phyloP scores from a whole-genome alignment of 2,329 filamentous ascomycete genomes.

The Nothophoma quercina region DNA sequence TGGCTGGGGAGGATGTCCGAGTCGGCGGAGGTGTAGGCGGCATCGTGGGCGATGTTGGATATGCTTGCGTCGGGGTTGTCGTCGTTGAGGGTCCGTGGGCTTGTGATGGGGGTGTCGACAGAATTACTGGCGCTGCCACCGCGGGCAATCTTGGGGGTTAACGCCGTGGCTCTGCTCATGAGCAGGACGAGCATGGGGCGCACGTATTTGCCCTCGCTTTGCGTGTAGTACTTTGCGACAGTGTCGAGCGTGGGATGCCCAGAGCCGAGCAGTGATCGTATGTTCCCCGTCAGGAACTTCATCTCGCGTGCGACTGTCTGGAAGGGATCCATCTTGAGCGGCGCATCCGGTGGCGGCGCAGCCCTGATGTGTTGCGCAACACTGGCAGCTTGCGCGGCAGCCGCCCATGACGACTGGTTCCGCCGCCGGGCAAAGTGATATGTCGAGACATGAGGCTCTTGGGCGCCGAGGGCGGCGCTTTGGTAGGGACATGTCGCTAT shows the following conservation, averaged over 20 bases:
- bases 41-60: slow-evolving; percentile 56
- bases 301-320: slow-evolving; percentile 94
- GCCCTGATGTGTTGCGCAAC: slow-evolving; percentile 74
- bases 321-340: slow-evolving; percentile 84
- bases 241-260: slow-evolving; percentile 94
- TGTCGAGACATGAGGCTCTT: slow-evolving; percentile 23
- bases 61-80: slow-evolving; percentile 67
- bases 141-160: slow-evolving; percentile 67
- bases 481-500: slow-evolving; percentile 32
- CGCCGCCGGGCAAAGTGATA: slow-evolving; percentile 53
- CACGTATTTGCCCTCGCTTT: slow-evolving; percentile 95
- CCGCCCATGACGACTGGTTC: slow-evolving; percentile 74
- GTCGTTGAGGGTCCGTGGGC: slow-evolving; percentile 73
- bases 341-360: slow-evolving; percentile 66
- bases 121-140: slow-evolving; percentile 22
- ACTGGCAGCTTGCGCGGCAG: slow-evolving; percentile 64
- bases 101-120: slow-evolving; percentile 68
- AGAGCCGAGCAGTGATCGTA: slow-evolving; percentile 89
- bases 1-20: slow-evolving; percentile 89
- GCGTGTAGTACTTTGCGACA: slow-evolving; percentile 97
- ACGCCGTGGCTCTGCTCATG: slow-evolving; percentile 92
- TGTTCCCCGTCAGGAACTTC: slow-evolving; percentile 93
- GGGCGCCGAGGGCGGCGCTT: slow-evolving; percentile 12
- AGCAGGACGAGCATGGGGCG: slow-evolving; percentile 92
- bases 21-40: slow-evolving; percentile 56